Conservation (phyloP, 768 basidiomycete species). For the Paxillus rubicundulus region DNA sequence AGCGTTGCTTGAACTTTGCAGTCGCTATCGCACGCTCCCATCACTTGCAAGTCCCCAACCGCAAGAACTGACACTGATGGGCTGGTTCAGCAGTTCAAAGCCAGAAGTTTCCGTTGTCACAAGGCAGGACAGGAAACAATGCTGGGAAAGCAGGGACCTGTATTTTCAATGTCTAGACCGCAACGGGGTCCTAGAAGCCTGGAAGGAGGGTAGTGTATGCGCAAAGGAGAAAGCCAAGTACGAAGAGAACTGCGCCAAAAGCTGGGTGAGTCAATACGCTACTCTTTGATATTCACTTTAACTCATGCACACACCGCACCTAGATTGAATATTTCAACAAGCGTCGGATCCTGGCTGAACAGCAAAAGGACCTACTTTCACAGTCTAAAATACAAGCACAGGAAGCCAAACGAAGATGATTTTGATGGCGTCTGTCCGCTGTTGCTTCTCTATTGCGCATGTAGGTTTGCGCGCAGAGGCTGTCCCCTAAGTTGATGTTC, state of each 20-base stretch:
- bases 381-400: slow-evolving; percentile 40
- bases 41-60: background rate
- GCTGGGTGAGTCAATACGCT: slow-evolving; percentile 65
- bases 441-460: background rate
- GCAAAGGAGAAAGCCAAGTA: slow-evolving; percentile 55
- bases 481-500: background rate
- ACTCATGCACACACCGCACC: background rate
- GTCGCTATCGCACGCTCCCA: background rate
- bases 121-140: slow-evolving; percentile 69
- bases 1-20: too few species aligned
- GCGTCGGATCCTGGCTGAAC: slow-evolving; percentile 75
- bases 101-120: slow-evolving; percentile 41
- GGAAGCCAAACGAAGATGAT: slow-evolving; percentile 24
- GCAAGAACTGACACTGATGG: slow-evolving; percentile 20
- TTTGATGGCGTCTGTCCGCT: background rate
- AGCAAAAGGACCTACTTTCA: slow-evolving; percentile 69
- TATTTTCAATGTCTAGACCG: slow-evolving; percentile 86
- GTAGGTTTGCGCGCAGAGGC: background rate
- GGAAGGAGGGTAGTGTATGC: slow-evolving; percentile 67
- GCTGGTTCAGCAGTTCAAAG: slow-evolving; percentile 38
- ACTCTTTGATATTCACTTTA: background rate
- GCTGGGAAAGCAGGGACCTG: slow-evolving; percentile 82
- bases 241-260: slow-evolving; percentile 75
- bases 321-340: slow-evolving; percentile 97
- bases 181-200: slow-evolving; percentile 65